Base-by-base conservation (phyloP, 345 rosid genomes). In the Eucalyptus cloeziana region DNA sequence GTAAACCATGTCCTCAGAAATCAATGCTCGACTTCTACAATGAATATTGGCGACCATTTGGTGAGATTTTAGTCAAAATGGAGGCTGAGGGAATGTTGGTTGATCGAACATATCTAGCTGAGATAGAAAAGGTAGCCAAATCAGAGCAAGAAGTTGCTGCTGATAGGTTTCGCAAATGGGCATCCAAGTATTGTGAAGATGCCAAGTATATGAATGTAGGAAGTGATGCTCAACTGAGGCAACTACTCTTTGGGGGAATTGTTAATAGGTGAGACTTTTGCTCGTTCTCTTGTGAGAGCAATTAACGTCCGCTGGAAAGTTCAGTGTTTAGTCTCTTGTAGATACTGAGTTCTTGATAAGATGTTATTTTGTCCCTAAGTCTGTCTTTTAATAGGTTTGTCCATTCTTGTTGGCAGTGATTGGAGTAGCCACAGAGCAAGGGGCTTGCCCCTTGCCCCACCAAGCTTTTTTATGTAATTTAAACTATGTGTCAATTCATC, bases 71-170 rank as follows among this genome's bases (percentile, higher is more conserved):
- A 85, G 98, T 95, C 89, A 92, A 92, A 91, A 96, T 98, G 98
- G 99, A 98, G 95, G 90, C 92, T 13, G 98, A 97, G 89, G 99
- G 99, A 62, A 95, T 98, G 95, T 93, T 97, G 91, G 97, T 98
- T 90, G 97, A 98, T 93, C 94, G 96, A 30, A 88, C 91, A 81
- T 95, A 97, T 92, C 98, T 96, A 89, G 96, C 97, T 51, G 93
- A 94, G 91, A 88, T 95, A 88, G 99, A 98, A 94, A 95, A 94
- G 93, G 92, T 95, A 83, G 99, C 99, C 76, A 96, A 93, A 92
- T 94, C 93, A 91, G 99, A 98, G 92, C 98, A 96, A 89, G 92
- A 90, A 89, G 87, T 91, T 88, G 98, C 97, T 87, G 97, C 49
- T 87, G 93, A 90, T 91, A 94, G 95, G 87, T 98, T 98, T 89